Evolutionary conservation across 1,139 yeast genomes (phyloP), one percentile per base, ranked within the genome.

Genomic region (Candida mesenterica): DNA sequence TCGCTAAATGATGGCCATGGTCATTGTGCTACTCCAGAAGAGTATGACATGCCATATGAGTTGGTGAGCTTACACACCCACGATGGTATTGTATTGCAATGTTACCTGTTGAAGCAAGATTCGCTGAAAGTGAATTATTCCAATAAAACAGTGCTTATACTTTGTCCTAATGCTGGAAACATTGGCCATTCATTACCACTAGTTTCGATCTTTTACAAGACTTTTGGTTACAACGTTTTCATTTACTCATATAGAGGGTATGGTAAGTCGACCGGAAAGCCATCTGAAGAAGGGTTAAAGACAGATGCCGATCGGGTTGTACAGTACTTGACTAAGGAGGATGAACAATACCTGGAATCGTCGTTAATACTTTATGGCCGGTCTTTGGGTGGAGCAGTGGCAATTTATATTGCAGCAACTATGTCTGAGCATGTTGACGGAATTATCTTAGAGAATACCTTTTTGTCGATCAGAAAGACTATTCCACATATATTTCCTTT

Each of bases 161-260:
- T 89, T 38, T 82, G 89, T 29, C 98, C 98, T 3, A 92, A 92
- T 61, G 98, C 97, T 2, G 98, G 98, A 4, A 92, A 94, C 57
- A 92, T 92, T 39, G 98, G 98, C 24, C 92, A 88, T 55, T 82
- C 89, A 15, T 66, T 92, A 36, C 97, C 97, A 1, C 75, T 89
- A 5, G 95, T 86, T 1, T 72, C 82, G 36, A 62, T 83, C 12
- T 80, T 92, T 46, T 86, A 78, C 59, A 64, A 71, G 38, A 67
- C 72, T 31, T 72, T 85, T 57, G 77, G 79, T 10, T 79, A 82
- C 59, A 89, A 92, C 56, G 96, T 90, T 2, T 77, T 90, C 35
- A 79, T 87, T 5, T 85, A 87, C 49, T 86, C 95, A 1, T 92
- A 92, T 58, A 69, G 98, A 48, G 97, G 98, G 0, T 92, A 92